These are phyloP conservation scores for Pichia cabralensis DNA, from an alignment of 805 yeast genomes.

Conservation along the genomic window DNA sequence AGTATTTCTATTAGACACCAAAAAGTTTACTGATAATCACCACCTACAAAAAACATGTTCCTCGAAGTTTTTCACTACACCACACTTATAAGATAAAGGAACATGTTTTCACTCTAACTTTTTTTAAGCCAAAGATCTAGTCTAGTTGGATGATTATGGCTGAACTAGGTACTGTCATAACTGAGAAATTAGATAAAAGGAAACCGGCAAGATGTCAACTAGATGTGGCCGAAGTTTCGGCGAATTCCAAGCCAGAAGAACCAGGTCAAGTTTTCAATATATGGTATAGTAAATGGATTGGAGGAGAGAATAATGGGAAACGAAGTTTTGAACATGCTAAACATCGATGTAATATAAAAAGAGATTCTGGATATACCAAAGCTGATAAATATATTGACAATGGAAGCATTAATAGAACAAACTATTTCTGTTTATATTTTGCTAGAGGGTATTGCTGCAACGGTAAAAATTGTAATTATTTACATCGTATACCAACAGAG, in stretches of 20 bases:
- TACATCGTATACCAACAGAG: slow-evolving; percentile 66
- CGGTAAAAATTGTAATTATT: slow-evolving; percentile 66
- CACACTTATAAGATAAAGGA: too few species aligned
- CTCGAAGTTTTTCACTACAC: too few species aligned
- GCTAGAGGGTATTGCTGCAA: slow-evolving; percentile 81
- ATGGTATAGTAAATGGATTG: slow-evolving; percentile 88
- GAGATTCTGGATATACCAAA: slow-evolving; percentile 68
- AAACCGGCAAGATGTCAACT: slow-evolving; percentile 66
- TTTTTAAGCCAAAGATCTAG: too few species aligned
- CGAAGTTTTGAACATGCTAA: slow-evolving; percentile 30
- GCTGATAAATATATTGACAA: slow-evolving; percentile 41
- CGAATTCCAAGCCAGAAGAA: slow-evolving; percentile 62
- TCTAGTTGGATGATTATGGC: too few species aligned
- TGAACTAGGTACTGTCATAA: too few species aligned
- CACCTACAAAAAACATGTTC: too few species aligned
- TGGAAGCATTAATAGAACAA: slow-evolving; percentile 21
- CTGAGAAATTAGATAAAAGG: not conserved
- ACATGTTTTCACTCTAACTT: too few species aligned
- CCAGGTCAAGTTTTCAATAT: slow-evolving; percentile 73
- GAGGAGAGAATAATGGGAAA: slow-evolving; percentile 48
- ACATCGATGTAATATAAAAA: slow-evolving; percentile 50
- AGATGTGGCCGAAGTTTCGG: slow-evolving; percentile 45
- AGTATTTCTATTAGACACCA: too few species aligned
- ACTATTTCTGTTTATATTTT: slow-evolving; percentile 68
- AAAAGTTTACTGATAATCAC: too few species aligned